Evolutionary conservation across 371 early-diverging fungal genomes (phyloP), one percentile per base, ranked within the genome.

Genomic region (Mucor indicus): DNA sequence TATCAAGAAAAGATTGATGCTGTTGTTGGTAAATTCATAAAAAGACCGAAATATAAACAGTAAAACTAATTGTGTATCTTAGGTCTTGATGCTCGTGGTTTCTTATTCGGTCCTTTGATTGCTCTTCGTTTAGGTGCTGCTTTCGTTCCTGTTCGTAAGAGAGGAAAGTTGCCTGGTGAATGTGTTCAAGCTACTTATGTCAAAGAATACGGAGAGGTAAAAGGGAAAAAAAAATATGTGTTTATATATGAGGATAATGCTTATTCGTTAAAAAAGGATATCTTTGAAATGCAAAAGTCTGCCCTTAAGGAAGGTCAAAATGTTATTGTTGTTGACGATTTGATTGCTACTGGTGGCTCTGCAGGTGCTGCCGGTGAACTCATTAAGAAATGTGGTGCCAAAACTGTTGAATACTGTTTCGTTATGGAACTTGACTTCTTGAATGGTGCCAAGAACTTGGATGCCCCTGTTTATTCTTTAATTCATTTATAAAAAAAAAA

Each of bases 101-200:
- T 93, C 77, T 75, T 93, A 48, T 81, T 93, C 32, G 96, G 91
- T 16, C 96, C 98, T 16, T 66, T 89, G 66, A 71, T 97, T 24
- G 96, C 97, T 30, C 70, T 84, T 59, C 86, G 89, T 59, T 76
- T 98, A 24, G 89, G 88, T 41, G 90, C 90, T 55, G 85, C 90
- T 15, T 98, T 98, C 68, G 95, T 87, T 2, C 98, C 98, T 33
- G 92, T 96, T 21, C 86, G 98, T 54, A 98, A 98, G 81, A 79
- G 83, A 25, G 98, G 98, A 15, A 98, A 98, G 71, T 85, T 98
- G 43, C 97, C 97, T 4, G 96, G 96, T 13, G 74, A 70, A 17
- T 78, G 77, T 47, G 81, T 72, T 15, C 67, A 60, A 29, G 92
- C 84, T 29, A 66, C 77, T 3, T 98, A 97, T 68, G 77, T 71